Evolutionary conservation across 768 basidiomycete species (phyloP).

Genomic region (Tremella fuciformis): DNA sequence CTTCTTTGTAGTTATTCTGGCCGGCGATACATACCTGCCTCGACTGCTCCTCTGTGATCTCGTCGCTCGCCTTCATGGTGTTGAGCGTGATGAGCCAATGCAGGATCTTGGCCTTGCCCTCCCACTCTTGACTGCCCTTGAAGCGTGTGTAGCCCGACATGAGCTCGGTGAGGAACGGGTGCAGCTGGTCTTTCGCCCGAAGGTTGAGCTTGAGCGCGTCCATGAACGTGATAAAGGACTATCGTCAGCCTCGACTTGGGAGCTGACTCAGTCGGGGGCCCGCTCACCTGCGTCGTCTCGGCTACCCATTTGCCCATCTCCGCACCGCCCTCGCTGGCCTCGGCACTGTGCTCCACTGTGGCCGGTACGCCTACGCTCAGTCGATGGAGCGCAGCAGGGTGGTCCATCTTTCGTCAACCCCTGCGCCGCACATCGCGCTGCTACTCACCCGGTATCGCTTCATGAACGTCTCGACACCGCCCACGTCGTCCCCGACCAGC

Average conservation of each 20-base stretch:
- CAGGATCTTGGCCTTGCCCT: conserved; percentile 88
- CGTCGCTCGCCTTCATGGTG: conserved; percentile 94
- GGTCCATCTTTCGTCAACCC: conserved; percentile 66
- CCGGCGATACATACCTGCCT: conserved; percentile 64
- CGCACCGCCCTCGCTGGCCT: conserved; percentile 60
- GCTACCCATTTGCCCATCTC: conserved; percentile 97
- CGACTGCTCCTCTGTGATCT: conserved; percentile 91
- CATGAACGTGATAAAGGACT: conserved; percentile 99
- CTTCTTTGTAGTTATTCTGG: background rate
- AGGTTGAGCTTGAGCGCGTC: conserved; percentile 88
- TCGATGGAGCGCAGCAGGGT: conserved; percentile 86
- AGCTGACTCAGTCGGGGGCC: too few species aligned
- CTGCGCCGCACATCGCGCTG: too few species aligned
- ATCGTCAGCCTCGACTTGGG: background rate
- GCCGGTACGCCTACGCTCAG: conserved; percentile 91
- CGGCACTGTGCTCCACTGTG: conserved; percentile 91
- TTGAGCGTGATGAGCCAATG: conserved; percentile 96
- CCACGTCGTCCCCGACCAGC: conserved; percentile 74
- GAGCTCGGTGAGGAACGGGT: conserved; percentile 91
- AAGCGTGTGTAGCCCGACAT: conserved; percentile 91
- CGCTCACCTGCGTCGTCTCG: conserved; percentile 83
- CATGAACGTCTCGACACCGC: conserved; percentile 82
- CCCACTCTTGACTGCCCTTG: conserved; percentile 93
- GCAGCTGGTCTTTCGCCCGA: conserved; percentile 95
- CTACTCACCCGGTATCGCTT: conserved; percentile 68